A percentile compares a stretch with the other conserved stretches of the same genome.
Conservation (phyloP, 1,284 basidiomycete species). For the Singerocomus inundabilis region DNA sequence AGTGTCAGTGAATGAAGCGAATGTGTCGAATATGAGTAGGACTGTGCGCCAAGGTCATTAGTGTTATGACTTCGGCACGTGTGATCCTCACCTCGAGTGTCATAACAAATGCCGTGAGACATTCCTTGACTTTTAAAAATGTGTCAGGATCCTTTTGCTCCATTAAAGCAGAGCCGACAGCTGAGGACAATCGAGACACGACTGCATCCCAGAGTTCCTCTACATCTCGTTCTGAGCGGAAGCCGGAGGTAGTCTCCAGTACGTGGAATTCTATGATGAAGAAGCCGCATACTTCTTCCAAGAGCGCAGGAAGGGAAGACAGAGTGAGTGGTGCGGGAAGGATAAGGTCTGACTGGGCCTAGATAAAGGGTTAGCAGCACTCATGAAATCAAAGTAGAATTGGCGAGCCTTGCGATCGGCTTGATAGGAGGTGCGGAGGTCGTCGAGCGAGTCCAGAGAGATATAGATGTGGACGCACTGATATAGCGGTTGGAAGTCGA, state of each 20-base stretch:
- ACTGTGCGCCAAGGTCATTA: slow-evolving; percentile 43
- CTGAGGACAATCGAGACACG: slow-evolving; percentile 72
- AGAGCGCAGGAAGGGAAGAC: slow-evolving; percentile 58
- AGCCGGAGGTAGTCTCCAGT: slow-evolving; percentile 80
- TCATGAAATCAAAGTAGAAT: slow-evolving; percentile 4
- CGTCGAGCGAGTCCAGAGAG: slow-evolving; percentile 84
- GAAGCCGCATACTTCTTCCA: slow-evolving; percentile 97
- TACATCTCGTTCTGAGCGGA: slow-evolving; percentile 87
- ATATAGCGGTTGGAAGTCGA: slow-evolving; percentile 95
- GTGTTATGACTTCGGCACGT: background rate
- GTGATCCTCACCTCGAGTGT: slow-evolving; percentile 76
- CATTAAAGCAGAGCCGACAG: slow-evolving; percentile 73
- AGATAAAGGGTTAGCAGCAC: slow-evolving; percentile 13
- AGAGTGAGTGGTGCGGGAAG: slow-evolving; percentile 71
- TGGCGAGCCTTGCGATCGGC: slow-evolving; percentile 84
- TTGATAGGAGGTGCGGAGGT: slow-evolving; percentile 91
- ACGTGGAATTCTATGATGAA: slow-evolving; percentile 98
- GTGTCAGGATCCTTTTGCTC: slow-evolving; percentile 81
- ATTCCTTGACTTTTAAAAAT: slow-evolving; percentile 84
- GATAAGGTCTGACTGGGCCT: slow-evolving; percentile 97
- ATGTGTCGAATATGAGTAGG: slow-evolving; percentile 82
- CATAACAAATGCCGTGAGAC: slow-evolving; percentile 85
- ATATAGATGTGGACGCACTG: slow-evolving; percentile 98
- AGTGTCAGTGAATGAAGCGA: slow-evolving; percentile 85
- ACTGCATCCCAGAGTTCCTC: slow-evolving; percentile 97